These are phyloP conservation scores for Mediolabrus comicus DNA, from an alignment of 108 stramenopile genomes.

Conservation along the genomic window DNA sequence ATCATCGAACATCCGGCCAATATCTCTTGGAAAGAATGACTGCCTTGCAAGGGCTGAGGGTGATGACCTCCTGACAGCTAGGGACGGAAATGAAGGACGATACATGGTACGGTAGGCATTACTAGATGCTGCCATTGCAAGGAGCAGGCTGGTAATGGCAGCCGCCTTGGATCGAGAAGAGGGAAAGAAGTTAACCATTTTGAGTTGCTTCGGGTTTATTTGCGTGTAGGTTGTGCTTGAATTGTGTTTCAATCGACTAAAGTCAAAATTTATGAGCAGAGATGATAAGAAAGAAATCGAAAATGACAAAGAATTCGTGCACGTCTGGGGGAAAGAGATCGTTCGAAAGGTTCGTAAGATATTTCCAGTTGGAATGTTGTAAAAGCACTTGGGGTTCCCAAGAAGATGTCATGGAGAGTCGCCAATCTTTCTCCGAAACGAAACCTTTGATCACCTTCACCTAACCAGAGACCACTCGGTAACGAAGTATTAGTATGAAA, in stretches of 20 bases:
- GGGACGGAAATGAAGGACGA: not conserved
- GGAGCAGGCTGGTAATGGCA: not conserved
- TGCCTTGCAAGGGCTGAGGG: not conserved
- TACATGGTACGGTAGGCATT: not conserved
- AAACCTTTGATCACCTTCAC: not conserved
- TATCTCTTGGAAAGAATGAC: not conserved
- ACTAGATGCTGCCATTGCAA: not conserved
- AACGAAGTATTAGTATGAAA: no score
- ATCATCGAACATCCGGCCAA: constrained; percentile 23
- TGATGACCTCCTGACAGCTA: not conserved
- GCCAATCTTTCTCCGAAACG: not conserved
- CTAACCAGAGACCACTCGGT: no score
- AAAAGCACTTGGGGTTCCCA: no score
- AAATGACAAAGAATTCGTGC: not conserved
- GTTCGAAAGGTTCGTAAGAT: no score
- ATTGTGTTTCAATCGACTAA: not conserved
- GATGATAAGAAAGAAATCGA: not conserved
- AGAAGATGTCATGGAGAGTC: not conserved
- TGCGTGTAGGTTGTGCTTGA: not conserved
- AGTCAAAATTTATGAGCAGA: constrained; percentile 7
- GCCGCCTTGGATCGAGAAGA: not conserved
- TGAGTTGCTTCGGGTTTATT: not conserved
- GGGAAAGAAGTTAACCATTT: constrained; percentile 3
- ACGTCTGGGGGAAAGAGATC: not conserved
- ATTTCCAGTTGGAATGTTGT: no score